Conservation (phyloP, 371 early-diverging fungal species). For the Apophysomyces variabilis region DNA sequence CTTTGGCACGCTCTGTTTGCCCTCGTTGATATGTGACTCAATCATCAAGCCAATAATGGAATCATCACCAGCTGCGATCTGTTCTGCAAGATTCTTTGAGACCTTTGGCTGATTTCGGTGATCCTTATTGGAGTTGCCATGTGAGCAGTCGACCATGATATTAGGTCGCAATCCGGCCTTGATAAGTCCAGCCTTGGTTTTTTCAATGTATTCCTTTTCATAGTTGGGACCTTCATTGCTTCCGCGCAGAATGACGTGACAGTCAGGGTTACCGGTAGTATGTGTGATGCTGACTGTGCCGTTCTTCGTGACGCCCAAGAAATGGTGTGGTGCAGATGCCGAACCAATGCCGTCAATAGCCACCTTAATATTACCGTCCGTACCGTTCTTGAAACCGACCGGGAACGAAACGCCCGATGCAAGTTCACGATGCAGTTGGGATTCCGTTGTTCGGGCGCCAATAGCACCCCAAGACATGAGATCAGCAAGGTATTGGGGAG, state of each 20-base stretch:
- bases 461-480: slow-evolving; percentile 94
- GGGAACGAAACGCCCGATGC: slow-evolving; percentile 93
- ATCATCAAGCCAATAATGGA: slow-evolving; percentile 91
- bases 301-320: slow-evolving; percentile 92
- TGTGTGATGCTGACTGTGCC: slow-evolving; percentile 90
- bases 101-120: slow-evolving; percentile 73
- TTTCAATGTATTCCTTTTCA: slow-evolving; percentile 61
- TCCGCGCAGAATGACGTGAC: slow-evolving; percentile 69
- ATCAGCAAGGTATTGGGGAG: slow-evolving; percentile 93
- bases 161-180: slow-evolving; percentile 61
- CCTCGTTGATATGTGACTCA: slow-evolving; percentile 87
- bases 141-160: slow-evolving; percentile 87
- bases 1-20: slow-evolving; percentile 74
- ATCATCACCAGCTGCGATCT: slow-evolving; percentile 66
- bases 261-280: slow-evolving; percentile 82
- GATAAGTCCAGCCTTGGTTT: slow-evolving; percentile 55
- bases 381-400: slow-evolving; percentile 96
- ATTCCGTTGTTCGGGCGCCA: slow-evolving; percentile 94
- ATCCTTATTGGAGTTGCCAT: slow-evolving; percentile 81
- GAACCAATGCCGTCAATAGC: slow-evolving; percentile 93
- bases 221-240: slow-evolving; percentile 88
- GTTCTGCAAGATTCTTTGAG: slow-evolving; percentile 50
- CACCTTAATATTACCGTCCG: slow-evolving; percentile 86
- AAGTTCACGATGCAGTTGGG: slow-evolving; percentile 92
- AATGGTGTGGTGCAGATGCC: slow-evolving; percentile 85